Evolutionary conservation across 2,329 filamentous ascomycete species (phyloP), one percentile per base, ranked within the genome.

Genomic region (Biscogniauxia mediterranea): DNA sequence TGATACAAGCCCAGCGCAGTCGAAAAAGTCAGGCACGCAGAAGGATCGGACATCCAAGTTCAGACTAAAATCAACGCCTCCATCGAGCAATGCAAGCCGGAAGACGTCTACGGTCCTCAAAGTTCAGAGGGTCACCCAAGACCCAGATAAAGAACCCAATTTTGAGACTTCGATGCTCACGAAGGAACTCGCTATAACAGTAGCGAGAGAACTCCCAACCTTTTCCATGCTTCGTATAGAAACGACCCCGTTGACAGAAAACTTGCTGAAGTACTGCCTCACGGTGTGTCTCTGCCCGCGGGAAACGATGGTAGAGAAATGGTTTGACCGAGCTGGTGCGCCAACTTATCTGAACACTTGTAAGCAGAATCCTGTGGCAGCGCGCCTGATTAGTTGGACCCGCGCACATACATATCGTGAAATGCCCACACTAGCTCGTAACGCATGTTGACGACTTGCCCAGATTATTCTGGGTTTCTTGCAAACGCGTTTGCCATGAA

Each of bases 31-130:
- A 25, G 64, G 61, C 17, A 70, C 71, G 8, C 72, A 74, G 42
- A 73, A 74, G 58, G 73, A 74, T 7, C 70, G 72, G 46, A 73
- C 68, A 2, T 73, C 71, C 23, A 74, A 74, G 62, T 74, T 74
- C 59, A 66, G 73, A 57, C 52, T 74, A 9, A 70, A 70, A 52
- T 61, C 68, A 9, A 55, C 61, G 5, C 20, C 42, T 23, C 56
- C 68, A 46, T 50, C 63, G 17, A 57, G 26, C 55, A 56, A 58
- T 5, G 23, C 51, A 13, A 17, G 49, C 21, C 60, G 51, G 55
- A 56, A 23, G 32, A 54, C 38, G 50, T 26, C 53, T 19, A 21
- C 50, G 3, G 42, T 50, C 6, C 19, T 56, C 20, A 51, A 26
- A 38, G 55, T 51, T 7, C 21, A 32, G 52, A 54, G 52, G 17